Base-by-base conservation (phyloP, 2,329 filamentous ascomycete species). In the Lecanoromycetidae sp. region DNA sequence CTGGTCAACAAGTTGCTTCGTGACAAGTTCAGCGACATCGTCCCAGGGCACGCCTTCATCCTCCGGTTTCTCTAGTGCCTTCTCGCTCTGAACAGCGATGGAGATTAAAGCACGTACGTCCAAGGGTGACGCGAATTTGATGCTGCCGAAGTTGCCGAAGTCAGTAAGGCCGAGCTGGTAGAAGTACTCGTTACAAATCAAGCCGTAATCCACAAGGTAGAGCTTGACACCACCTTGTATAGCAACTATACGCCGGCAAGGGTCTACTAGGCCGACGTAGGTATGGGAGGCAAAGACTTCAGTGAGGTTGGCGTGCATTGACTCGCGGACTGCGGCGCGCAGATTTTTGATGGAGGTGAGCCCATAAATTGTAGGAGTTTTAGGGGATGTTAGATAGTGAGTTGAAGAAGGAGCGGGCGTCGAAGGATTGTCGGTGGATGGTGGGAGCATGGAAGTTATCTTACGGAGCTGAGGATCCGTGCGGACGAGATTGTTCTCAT, bases 111-210 rank as follows among this genome's bases (percentile, higher is more conserved):
- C 77, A 4, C 71, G 67, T 4, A 98, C 66, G 49, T 79, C 71
- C 1, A 95, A 73, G 0, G 87, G 75, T 2, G 87, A 84, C 40
- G 79, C 76, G 57, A 98, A 87, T 9, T 77, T 79, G 49, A 98
- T 87, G 19, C 72, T 65, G 2, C 91, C 91, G 58, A 94, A 95
- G 61, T 98, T 98, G 1, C 84, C 87, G 65, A 98, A 98, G 60
- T 98, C 87, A 0, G 87, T 94, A 29, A 98, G 74, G 0, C 87
- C 90, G 17, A 96, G 68, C 65, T 98, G 91, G 66, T 98, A 98
- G 63, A 96, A 93, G 62, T 90, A 93, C 57, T 96, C 90, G 52
- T 80, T 84, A 61, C 79, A 84, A 1, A 84, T 69, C 61, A 90
- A 80, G 9, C 87, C 91, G 59, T 98, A 98, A 64, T 98, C 91